phyloP scores from a whole-genome alignment of 345 rosid species.

The Rhodamnia rubescens region DNA sequence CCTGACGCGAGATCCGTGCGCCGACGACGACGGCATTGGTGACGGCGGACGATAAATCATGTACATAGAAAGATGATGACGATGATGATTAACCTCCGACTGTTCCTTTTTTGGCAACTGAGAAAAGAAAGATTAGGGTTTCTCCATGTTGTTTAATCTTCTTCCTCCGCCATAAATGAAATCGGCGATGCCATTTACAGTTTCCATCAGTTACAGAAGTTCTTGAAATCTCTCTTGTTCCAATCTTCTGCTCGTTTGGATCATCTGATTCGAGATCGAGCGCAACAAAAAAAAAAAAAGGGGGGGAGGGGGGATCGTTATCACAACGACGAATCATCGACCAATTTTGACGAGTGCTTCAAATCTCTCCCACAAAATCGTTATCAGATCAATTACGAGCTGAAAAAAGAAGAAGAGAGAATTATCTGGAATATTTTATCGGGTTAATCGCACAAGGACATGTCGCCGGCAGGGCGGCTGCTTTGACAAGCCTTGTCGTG shows the following conservation, averaged over 20 bases:
- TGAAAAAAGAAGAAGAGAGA: not conserved
- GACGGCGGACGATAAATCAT: not conserved
- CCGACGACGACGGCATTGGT: no score
- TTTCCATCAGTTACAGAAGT: not conserved
- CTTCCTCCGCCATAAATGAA: not conserved
- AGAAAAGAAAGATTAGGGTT: not conserved
- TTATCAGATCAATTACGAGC: not conserved
- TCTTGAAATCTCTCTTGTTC: not conserved
- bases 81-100: not conserved
- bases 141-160: not conserved
- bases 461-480: conserved; percentile 32
- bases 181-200: not conserved
- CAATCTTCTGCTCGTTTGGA: not conserved
- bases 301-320: no score
- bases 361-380: not conserved
- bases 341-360: not conserved
- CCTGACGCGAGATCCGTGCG: not conserved
- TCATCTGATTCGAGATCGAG: no score
- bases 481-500: not conserved
- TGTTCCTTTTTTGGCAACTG: conserved; percentile 7
- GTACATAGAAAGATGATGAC: not conserved
- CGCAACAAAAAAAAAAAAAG: no score
- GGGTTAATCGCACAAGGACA: conserved; percentile 21
- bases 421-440: not conserved
- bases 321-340: not conserved